Conservation (phyloP, 2,329 filamentous ascomycete species). For the Alternaria postmessia region DNA sequence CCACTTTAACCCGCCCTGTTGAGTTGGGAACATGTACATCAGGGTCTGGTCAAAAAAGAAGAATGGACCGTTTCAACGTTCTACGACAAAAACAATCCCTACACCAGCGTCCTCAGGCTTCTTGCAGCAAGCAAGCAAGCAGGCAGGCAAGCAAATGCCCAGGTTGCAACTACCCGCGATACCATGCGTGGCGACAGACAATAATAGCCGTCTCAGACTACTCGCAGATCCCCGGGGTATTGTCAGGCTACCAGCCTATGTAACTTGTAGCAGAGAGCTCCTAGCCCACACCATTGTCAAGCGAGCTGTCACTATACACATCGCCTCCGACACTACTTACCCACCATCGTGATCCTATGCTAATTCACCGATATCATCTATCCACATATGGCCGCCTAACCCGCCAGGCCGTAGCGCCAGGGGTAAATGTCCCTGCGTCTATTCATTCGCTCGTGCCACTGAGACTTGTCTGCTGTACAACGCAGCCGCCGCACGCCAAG, state of each 20-base stretch:
- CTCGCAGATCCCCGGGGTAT: constrained; percentile 6
- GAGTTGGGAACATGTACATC: neutral
- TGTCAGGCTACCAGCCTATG: neutral
- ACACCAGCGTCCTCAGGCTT: neutral
- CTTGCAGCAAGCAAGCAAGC: neutral
- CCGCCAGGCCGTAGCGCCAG: constrained; percentile 10
- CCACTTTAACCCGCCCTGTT: neutral
- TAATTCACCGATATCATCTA: constrained; percentile 7
- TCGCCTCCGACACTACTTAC: neutral
- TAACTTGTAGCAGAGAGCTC: neutral
- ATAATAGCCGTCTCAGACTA: constrained; percentile 7
- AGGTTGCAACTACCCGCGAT: neutral
- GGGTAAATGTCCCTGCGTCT: constrained; percentile 14
- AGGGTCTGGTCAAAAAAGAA: neutral
- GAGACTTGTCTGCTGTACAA: constrained; percentile 7
- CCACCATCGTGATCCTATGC: neutral
- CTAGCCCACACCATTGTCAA: constrained; percentile 4
- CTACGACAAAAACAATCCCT: neutral
- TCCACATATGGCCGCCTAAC: constrained; percentile 10
- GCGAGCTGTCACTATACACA: constrained; percentile 1
- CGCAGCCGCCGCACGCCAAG: constrained; percentile 6
- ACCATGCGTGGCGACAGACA: constrained; percentile 2
- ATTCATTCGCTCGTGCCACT: constrained; percentile 15
- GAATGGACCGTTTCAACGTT: neutral
- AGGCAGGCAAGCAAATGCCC: neutral